These are phyloP conservation scores for Globisporangium mamillatum DNA, from an alignment of 352 stramenopile genomes.

Conservation along the genomic window DNA sequence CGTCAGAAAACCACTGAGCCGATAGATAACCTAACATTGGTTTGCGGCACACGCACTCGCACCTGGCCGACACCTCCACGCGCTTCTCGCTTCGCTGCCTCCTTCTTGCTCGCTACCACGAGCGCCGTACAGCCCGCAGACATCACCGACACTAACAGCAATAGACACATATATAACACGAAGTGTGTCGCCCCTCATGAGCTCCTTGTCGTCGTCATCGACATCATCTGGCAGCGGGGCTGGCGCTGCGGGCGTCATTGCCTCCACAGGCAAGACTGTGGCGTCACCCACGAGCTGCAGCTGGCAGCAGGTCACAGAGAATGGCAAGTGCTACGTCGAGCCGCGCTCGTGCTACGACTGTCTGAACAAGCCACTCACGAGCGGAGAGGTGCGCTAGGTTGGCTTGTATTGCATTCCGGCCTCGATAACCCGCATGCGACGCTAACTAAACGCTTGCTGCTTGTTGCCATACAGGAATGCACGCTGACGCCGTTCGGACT, in stretches of 20 bases:
- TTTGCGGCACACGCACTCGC: no score
- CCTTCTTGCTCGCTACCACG: not conserved
- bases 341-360: slow-evolving; percentile 62
- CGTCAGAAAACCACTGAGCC: no score
- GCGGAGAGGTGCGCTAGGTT: slow-evolving; percentile 25
- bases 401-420: no score
- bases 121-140: not conserved
- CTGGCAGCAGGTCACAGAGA: slow-evolving; percentile 32
- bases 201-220: slow-evolving; percentile 3
- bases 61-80: no score
- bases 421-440: no score
- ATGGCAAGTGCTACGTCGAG: slow-evolving; percentile 34
- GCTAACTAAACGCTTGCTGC: not conserved
- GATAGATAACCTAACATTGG: no score
- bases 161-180: not conserved
- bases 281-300: slow-evolving; percentile 35
- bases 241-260: not conserved
- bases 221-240: not conserved
- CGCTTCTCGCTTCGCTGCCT: no score
- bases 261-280: not conserved
- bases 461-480: slow-evolving; percentile 27
- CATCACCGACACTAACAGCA: not conserved
- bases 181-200: not conserved
- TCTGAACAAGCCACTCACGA: slow-evolving; percentile 39
- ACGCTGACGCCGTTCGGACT: slow-evolving; percentile 46